Evolutionary conservation across 2,329 filamentous ascomycete genomes (phyloP).

Genomic region (Fusarium sp.): DNA sequence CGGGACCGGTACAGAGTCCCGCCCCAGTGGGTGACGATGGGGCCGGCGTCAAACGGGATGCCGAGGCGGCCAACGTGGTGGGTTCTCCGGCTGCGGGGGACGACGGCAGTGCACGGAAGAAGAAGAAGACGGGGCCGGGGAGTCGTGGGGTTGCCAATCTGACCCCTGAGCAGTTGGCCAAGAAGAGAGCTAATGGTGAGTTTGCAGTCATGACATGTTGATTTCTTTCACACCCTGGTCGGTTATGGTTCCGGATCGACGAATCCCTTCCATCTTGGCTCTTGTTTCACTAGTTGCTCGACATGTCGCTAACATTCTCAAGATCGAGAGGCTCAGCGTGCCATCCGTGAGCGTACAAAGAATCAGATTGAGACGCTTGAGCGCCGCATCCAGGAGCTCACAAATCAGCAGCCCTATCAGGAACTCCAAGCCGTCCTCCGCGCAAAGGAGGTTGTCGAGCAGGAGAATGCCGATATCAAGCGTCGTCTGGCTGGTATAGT

Average conservation of each 20-base stretch:
- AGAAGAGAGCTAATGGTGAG: constrained; percentile 71
- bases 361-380: constrained; percentile 82
- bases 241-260: not conserved
- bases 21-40: constrained; percentile 11
- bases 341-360: constrained; percentile 85
- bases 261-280: constrained; percentile 7
- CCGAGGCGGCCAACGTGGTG: constrained; percentile 25
- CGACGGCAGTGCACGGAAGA: constrained; percentile 51
- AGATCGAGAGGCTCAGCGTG: constrained; percentile 87
- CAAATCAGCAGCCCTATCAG: constrained; percentile 83
- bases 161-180: constrained; percentile 79
- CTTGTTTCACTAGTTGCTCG: not conserved
- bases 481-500: constrained; percentile 74
- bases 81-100: constrained; percentile 37
- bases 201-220: constrained; percentile 19
- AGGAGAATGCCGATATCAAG: constrained; percentile 84
- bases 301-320: constrained; percentile 45
- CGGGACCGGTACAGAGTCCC: constrained; percentile 33
- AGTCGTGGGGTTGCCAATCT: constrained; percentile 70
- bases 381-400: constrained; percentile 78
- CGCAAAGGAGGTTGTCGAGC: constrained; percentile 81
- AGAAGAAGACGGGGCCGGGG: constrained; percentile 58
- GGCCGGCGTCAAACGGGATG: constrained; percentile 39
- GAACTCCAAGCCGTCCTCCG: constrained; percentile 82
- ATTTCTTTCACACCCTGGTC: not conserved